A percentile compares a stretch with the other conserved stretches of the same genome.
Evolutionary conservation across 1,139 yeast species (phyloP).

Genomic region (Hemisphaericaspora lyxosophila): DNA sequence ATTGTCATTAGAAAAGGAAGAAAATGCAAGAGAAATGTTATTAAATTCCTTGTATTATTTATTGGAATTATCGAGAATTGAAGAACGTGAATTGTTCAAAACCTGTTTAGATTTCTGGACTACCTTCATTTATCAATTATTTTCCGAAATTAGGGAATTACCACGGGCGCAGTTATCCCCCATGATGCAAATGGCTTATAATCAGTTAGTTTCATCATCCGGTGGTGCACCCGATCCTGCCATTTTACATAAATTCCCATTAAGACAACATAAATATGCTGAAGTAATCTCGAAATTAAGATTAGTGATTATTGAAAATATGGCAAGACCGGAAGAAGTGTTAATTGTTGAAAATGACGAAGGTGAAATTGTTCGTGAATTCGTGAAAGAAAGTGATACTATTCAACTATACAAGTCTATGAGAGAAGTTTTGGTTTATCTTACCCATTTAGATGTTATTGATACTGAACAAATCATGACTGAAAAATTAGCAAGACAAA

Average conservation of each 20-base stretch:
- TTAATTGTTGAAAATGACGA: conserved; percentile 96
- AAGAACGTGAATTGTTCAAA: conserved; percentile 93
- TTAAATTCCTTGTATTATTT: conserved; percentile 76
- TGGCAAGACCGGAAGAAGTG: conserved; percentile 99
- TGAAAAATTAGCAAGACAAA: conserved; percentile 84
- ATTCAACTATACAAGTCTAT: conserved; percentile 91
- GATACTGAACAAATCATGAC: conserved; percentile 95
- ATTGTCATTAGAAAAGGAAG: conserved; percentile 65
- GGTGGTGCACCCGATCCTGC: conserved; percentile 91
- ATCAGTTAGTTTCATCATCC: conserved; percentile 45
- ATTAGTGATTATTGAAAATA: conserved; percentile 88
- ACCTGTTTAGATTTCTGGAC: conserved; percentile 96
- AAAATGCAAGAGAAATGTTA: conserved; percentile 57
- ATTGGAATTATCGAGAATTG: conserved; percentile 83
- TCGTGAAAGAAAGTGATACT: conserved; percentile 95
- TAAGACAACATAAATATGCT: conserved; percentile 82
- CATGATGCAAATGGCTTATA: conserved; percentile 65
- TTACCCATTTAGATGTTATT: conserved; percentile 91
- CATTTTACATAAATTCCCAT: conserved; percentile 67
- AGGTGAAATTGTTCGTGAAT: conserved; percentile 97
- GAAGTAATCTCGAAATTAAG: conserved; percentile 78
- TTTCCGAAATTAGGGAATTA: conserved; percentile 78
- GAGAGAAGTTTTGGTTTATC: conserved; percentile 92
- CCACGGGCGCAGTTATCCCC: conserved; percentile 75
- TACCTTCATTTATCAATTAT: conserved; percentile 74